Percentiles rank a stretch among this genome's conserved stretches.
Conservation (phyloP, 495 filamentous ascomycete genomes). For the Tuber umbilicatum region DNA sequence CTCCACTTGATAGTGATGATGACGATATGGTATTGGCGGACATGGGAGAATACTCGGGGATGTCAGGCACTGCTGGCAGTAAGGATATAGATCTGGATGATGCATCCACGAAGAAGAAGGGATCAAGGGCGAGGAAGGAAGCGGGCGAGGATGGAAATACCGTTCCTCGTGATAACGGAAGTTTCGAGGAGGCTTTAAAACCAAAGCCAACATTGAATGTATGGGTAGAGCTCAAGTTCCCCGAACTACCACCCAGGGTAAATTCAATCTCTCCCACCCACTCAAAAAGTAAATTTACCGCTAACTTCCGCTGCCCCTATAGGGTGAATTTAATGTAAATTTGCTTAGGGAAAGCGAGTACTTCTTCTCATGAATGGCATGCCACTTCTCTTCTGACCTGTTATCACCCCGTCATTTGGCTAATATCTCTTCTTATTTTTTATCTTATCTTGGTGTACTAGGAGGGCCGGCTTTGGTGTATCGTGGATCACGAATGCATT, state of each 20-base stretch:
- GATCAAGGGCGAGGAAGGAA: constrained; percentile 6
- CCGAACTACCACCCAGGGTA: constrained; percentile 45
- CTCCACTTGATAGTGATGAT: constrained; percentile 3
- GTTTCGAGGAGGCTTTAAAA: neutral
- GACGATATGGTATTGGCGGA: neutral
- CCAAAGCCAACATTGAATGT: constrained; percentile 15
- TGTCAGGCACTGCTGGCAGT: neutral
- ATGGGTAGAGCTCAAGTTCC: constrained; percentile 39
- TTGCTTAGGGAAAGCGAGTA: constrained; percentile 45
- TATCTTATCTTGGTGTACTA: neutral
- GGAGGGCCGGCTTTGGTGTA: neutral
- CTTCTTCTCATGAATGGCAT: constrained; percentile 49
- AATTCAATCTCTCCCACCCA: neutral
- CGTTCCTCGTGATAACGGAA: constrained; percentile 1
- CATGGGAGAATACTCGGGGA: neutral
- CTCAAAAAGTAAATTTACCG: constrained; percentile 1
- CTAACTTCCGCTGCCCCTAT: constrained; percentile 7
- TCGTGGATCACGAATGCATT: neutral
- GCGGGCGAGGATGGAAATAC: constrained; percentile 3
- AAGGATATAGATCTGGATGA: constrained; percentile 41
- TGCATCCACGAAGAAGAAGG: constrained; percentile 6
- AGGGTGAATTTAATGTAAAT: constrained; percentile 47
- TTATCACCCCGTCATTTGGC: neutral
- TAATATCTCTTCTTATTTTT: neutral
- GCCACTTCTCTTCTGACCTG: neutral